phyloP scores from a whole-genome alignment of 108 stramenopile genomes.

The Pelagomonas calceolata region DNA sequence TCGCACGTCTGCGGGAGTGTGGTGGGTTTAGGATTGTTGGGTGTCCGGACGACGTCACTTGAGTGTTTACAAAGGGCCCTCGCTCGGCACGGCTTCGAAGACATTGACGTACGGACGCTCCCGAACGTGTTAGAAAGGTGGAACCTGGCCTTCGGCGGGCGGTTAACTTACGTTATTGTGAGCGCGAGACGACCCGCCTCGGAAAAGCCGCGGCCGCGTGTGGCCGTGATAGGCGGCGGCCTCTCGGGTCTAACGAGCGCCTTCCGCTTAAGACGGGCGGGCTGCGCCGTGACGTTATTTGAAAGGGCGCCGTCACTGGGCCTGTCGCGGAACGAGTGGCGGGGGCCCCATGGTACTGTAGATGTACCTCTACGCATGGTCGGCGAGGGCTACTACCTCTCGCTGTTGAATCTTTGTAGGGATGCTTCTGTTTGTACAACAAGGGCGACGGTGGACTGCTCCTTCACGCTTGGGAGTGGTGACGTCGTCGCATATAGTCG shows the following conservation, averaged over 20 bases:
- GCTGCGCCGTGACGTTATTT: conserved; percentile 1
- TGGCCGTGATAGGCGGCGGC: conserved; percentile 3
- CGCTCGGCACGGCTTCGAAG: too few species aligned
- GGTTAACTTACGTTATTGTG: neutral
- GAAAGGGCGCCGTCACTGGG: neutral
- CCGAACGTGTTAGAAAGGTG: too few species aligned
- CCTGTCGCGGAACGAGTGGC: neutral
- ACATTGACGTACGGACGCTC: too few species aligned
- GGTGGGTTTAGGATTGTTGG: too few species aligned
- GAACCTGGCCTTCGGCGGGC: too few species aligned
- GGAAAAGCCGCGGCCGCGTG: neutral
- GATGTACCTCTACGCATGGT: conserved; percentile 8
- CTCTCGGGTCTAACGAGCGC: conserved; percentile 1
- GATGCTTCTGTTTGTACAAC: neutral
- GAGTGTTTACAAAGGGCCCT: too few species aligned
- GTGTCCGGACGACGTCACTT: too few species aligned
- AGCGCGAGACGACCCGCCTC: neutral
- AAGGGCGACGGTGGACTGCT: neutral
- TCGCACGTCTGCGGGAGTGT: too few species aligned
- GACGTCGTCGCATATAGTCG: neutral
- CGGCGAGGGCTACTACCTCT: conserved; percentile 9
- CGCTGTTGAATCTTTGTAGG: neutral
- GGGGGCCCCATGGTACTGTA: neutral
- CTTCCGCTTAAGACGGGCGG: neutral
- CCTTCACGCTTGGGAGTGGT: neutral